A percentile compares a stretch with the other conserved stretches of the same genome.
These are phyloP conservation scores for Boletus pseudopeckii DNA, from an alignment of 768 basidiomycete species.

Conservation along the genomic window DNA sequence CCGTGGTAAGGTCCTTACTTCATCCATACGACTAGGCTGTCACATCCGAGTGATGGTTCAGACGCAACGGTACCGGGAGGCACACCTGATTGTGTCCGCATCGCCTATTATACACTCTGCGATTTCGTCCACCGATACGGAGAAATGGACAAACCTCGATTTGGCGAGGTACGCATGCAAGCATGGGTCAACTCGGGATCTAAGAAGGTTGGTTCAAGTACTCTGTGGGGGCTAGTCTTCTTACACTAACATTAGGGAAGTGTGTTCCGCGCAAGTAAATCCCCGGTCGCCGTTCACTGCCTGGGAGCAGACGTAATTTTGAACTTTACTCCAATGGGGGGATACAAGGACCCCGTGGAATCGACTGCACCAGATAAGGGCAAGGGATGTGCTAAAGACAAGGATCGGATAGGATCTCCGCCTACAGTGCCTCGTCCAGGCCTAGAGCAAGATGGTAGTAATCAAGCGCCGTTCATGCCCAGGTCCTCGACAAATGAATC, in stretches of 20 bases:
- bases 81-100: constrained; percentile 20
- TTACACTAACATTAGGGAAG: constrained; percentile 19
- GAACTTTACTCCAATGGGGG: constrained; percentile 23
- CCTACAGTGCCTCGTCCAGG: not conserved
- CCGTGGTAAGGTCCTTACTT: constrained; percentile 28
- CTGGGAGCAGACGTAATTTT: constrained; percentile 25
- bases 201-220: constrained; percentile 29
- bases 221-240: not conserved
- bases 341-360: constrained; percentile 14
- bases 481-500: not conserved
- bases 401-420: constrained; percentile 5
- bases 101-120: constrained; percentile 28
- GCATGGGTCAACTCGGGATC: constrained; percentile 44
- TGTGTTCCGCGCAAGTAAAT: constrained; percentile 21
- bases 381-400: constrained; percentile 7
- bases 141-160: constrained; percentile 29
- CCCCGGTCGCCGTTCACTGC: constrained; percentile 23
- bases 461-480: not conserved
- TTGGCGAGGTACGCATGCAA: constrained; percentile 35
- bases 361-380: constrained; percentile 7
- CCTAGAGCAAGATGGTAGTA: not conserved
- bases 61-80: constrained; percentile 23
- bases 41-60: constrained; percentile 9
- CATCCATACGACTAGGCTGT: constrained; percentile 16
- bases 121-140: constrained; percentile 34